These are phyloP conservation scores for Mucor lusitanicus DNA, from an alignment of 371 early-diverging fungal species.

Conservation along the genomic window DNA sequence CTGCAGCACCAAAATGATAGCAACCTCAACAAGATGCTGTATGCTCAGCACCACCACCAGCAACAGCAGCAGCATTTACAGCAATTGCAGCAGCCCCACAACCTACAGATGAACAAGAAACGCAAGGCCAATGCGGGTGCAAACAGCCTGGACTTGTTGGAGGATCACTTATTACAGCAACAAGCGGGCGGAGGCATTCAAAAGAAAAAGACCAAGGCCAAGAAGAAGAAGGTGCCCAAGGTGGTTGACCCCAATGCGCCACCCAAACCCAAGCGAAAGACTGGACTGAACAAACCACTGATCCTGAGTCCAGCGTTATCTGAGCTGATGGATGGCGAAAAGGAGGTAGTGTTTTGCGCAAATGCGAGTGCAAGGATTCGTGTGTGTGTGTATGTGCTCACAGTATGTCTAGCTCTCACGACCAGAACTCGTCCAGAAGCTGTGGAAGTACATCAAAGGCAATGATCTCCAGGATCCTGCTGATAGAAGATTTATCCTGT, in stretches of 20 bases:
- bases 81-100: background rate
- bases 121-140: background rate
- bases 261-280: constrained; percentile 51
- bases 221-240: constrained; percentile 17
- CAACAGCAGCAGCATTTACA: constrained; percentile 13
- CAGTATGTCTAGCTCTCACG: constrained; percentile 43
- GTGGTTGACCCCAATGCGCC: constrained; percentile 49
- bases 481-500: constrained; percentile 56
- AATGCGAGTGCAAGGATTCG: too few relatives aligned
- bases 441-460: constrained; percentile 64
- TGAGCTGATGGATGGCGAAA: constrained; percentile 48
- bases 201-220: constrained; percentile 20
- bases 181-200: background rate
- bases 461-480: constrained; percentile 62
- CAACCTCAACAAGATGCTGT: constrained; percentile 6
- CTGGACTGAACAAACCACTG: constrained; percentile 54
- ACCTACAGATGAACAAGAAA: background rate
- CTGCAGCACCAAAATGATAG: background rate
- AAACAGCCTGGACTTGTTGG: background rate
- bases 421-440: constrained; percentile 56
- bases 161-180: background rate
- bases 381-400: too few relatives aligned
- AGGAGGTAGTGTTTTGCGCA: constrained; percentile 35
- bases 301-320: constrained; percentile 52
- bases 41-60: background rate